Conservation (phyloP, 441 rosid species). For the Metrosideros polymorpha region DNA sequence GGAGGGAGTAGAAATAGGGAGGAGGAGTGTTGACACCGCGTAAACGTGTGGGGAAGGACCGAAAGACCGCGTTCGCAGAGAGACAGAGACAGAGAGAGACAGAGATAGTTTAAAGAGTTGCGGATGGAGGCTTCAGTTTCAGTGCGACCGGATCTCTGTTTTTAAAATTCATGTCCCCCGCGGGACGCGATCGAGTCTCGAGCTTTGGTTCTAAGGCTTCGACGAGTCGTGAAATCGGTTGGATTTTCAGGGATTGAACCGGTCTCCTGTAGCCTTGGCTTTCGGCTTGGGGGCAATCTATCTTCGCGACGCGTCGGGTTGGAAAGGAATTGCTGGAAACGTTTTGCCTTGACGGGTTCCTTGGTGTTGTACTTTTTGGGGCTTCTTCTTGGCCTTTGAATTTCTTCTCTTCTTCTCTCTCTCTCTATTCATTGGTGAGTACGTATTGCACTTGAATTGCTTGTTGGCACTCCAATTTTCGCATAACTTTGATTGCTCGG, state of each 20-base stretch:
- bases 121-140: background rate
- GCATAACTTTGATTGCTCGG: background rate
- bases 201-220: background rate
- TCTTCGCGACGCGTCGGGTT: background rate
- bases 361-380: too few species aligned
- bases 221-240: background rate
- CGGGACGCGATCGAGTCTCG: background rate
- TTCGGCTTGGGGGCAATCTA: background rate
- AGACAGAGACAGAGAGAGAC: background rate
- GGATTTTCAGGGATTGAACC: background rate
- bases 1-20: background rate
- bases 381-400: background rate
- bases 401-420: background rate
- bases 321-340: background rate
- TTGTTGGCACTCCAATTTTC: background rate
- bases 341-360: background rate
- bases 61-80: background rate
- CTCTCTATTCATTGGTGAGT: background rate
- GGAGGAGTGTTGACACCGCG: background rate
- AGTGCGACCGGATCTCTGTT: background rate
- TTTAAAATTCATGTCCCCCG: too few species aligned
- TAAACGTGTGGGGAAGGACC: background rate
- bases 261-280: background rate
- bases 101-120: background rate
- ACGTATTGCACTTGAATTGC: background rate